A percentile compares a stretch with the other conserved stretches of the same genome.
Conservation (phyloP, 345 rosid genomes). For the Bruguiera gymnorhiza region DNA sequence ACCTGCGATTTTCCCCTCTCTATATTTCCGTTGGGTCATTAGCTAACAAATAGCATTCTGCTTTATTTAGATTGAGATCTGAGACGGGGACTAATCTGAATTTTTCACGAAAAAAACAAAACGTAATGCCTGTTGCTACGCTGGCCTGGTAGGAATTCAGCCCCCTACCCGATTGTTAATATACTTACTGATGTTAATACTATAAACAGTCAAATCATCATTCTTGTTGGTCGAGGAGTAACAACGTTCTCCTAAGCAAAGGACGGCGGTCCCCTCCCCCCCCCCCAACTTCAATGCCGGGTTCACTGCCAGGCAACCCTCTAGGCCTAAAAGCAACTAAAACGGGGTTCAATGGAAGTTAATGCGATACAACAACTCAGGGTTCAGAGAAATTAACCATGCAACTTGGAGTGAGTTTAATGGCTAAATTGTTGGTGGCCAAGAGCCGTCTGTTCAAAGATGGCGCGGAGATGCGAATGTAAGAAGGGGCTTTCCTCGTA, state of each 20-base stretch:
- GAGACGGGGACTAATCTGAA: too few relatives aligned
- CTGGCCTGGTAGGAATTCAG: neutral
- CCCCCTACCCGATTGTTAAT: neutral
- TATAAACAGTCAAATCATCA: neutral
- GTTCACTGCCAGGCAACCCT: conserved; percentile 47
- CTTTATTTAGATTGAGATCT: neutral
- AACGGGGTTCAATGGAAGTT: neutral
- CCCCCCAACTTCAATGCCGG: conserved; percentile 44
- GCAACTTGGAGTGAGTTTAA: too few relatives aligned
- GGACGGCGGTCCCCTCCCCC: conserved; percentile 72
- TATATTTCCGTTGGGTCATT: neutral
- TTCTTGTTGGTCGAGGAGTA: conserved; percentile 45
- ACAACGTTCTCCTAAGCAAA: conserved; percentile 69
- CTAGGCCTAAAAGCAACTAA: neutral
- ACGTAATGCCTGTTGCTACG: neutral
- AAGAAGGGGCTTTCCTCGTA: too few relatives aligned
- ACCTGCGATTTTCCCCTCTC: too few relatives aligned
- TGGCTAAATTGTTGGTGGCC: too few relatives aligned
- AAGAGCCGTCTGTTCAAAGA: too few relatives aligned
- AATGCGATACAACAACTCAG: too few relatives aligned
- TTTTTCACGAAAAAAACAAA: neutral
- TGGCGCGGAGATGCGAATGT: too few relatives aligned
- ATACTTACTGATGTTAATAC: neutral
- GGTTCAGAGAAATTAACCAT: too few relatives aligned
- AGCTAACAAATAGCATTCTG: neutral